Evolutionary conservation across 768 basidiomycete genomes (phyloP), one percentile per base, ranked within the genome.

Genomic region (Imleria badia): DNA sequence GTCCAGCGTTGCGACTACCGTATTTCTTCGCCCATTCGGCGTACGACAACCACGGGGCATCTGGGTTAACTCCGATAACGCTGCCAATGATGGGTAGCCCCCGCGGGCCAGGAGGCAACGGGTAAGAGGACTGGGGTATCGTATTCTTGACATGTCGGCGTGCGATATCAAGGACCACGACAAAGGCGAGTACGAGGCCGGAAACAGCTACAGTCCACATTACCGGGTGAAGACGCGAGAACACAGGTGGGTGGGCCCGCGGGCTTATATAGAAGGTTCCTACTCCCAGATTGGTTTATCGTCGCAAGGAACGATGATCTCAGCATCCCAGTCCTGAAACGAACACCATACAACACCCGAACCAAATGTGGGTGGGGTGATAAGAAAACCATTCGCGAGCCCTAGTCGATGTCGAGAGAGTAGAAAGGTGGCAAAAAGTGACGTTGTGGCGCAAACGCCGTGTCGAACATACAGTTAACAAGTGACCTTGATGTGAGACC

Each of bases 1-100:
- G 26, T 31, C 47, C 34, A 44, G 45, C 10, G n/a, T 17, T 50
- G 29, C n/a, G 36, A 44, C 8, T 53, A 60, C 78, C 72, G 30
- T 75, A 73, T 51, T 62, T 57, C 50, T 68, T 66, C 34, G 65
- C 63, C 77, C 78, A 79, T 36, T 70, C 60, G 12, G 72, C 60
- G 51, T 76, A 79, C 7, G 63, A 64, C 52, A 66, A 56, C 74
- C 75, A 77, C 23, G 70, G 71, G 31, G 66, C 56, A 23, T 58
- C 51, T 5, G 56, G 48, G n/a, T 71, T 68, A 38, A 75, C 57
- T 33, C 73, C 65, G 10, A 68, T 22, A 30, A 75, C 29, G 53
- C 76, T 75, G 5, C 78, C 78, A 15, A 78, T 52, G 39, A 78
- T 48, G 0, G 76, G 76, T 33, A 72, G 52, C 5, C 69, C 61